These are phyloP conservation scores for Colletotrichum lupini DNA, from an alignment of 2,329 filamentous ascomycete genomes.

Conservation along the genomic window DNA sequence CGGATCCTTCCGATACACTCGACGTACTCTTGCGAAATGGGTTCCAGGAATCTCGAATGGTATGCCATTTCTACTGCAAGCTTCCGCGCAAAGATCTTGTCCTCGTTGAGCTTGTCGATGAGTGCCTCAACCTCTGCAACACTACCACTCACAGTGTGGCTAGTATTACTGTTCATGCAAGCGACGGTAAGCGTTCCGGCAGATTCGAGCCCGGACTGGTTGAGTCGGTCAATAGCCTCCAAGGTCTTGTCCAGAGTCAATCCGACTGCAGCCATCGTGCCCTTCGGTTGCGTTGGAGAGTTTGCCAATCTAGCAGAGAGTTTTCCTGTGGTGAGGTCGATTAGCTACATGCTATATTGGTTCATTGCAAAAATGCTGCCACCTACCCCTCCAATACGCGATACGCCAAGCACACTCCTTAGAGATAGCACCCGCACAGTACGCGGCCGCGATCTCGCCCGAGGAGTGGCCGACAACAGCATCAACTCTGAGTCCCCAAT, in stretches of 20 bases:
- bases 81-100: slow-evolving; percentile 32
- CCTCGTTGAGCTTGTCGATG: slow-evolving; percentile 45
- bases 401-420: slow-evolving; percentile 54
- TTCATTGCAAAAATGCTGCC: not conserved
- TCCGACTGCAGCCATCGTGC: slow-evolving; percentile 66
- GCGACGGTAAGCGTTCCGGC: slow-evolving; percentile 24
- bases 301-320: slow-evolving; percentile 43
- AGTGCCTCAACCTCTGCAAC: slow-evolving; percentile 55
- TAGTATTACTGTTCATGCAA: slow-evolving; percentile 64
- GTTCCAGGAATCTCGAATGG: slow-evolving; percentile 15
- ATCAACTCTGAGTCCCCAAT: slow-evolving; percentile 41
- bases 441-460: slow-evolving; percentile 55
- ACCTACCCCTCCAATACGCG: slow-evolving; percentile 59
- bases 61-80: slow-evolving; percentile 22
- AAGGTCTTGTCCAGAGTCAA: slow-evolving; percentile 44
- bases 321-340: slow-evolving; percentile 33
- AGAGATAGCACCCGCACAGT: slow-evolving; percentile 47
- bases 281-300: slow-evolving; percentile 29
- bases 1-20: not conserved
- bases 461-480: slow-evolving; percentile 48
- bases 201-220: slow-evolving; percentile 13
- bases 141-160: slow-evolving; percentile 62
- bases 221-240: slow-evolving; percentile 40
- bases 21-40: slow-evolving; percentile 9
- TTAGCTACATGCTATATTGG: no score